Evolutionary conservation across 2,329 filamentous ascomycete genomes (phyloP), one percentile per base, ranked within the genome.

Genomic region (Raffaelea arxii): DNA sequence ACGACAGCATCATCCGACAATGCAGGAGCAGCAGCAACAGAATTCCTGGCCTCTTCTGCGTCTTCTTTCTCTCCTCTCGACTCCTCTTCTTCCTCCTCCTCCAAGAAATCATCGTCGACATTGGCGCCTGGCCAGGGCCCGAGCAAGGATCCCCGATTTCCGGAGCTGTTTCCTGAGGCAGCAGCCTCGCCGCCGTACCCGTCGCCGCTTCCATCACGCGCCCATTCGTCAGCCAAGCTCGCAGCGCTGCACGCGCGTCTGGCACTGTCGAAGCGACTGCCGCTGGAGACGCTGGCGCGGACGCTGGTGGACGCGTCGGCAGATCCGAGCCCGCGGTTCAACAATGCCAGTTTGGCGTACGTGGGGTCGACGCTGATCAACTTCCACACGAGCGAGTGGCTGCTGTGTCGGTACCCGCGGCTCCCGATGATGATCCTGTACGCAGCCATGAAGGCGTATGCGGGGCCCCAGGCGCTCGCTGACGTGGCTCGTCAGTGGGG

Each of bases 201-300:
- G 45, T 91, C 87, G 58, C 87, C 88, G 54, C 77, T 77, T 46
- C 79, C 81, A 54, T 69, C 76, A 57, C 74, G 74, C 54, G 84
- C 88, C 38, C 67, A 73, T 50, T 65, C 72, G 54, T 97, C 91
- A 41, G 82, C 89, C 52, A 97, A 96, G 71, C 84, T 98, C 56
- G 82, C 89, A 53, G 90, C 92, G 54, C 79, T 98, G 40, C 90
- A 96, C 65, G 87, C 90, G 57, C 86, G 92, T 64, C 78, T 98
- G 51, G 80, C 80, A 36, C 80, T 98, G 47, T 83, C 90, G 22
- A 75, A 78, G 52, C 86, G 84, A 66, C 76, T 97, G 52, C 91
- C 92, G 30, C 68, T 94, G 50, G 77, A 92, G 69, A 91, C 86
- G 5, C 78, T 98, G 54, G 90, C 87, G 51, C 80, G 91, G 51